Evolutionary conservation across 257 asterid genomes (phyloP).

Genomic region (Linderniella brevidens): DNA sequence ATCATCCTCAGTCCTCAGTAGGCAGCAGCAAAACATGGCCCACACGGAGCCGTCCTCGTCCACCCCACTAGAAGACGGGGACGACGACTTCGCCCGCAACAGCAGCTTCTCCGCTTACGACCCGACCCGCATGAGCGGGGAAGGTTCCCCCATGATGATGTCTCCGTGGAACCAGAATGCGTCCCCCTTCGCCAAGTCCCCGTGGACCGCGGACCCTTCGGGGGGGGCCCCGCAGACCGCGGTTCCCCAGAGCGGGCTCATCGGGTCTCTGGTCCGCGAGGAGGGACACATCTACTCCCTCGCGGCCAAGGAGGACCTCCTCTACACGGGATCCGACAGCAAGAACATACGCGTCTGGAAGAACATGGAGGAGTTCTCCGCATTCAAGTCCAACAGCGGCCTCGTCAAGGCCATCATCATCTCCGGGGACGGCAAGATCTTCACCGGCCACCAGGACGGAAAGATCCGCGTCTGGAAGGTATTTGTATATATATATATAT

Average conservation of each 20-base stretch:
- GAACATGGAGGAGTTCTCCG: slow-evolving; percentile 18
- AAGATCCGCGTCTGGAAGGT: slow-evolving; percentile 30
- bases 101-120: slow-evolving; percentile 13
- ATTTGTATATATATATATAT: too few species aligned
- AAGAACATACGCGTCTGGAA: slow-evolving; percentile 14
- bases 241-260: slow-evolving; percentile 12
- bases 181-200: slow-evolving; percentile 10
- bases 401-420: slow-evolving; percentile 15
- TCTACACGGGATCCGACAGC: neutral
- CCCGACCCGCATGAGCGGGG: slow-evolving; percentile 14
- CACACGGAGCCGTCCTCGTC: slow-evolving; percentile 3
- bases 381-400: slow-evolving; percentile 25
- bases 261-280: slow-evolving; percentile 25
- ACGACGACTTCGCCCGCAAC: slow-evolving; percentile 8
- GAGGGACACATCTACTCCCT: slow-evolving; percentile 26
- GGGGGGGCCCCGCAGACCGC: slow-evolving; percentile 3
- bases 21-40: neutral
- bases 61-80: slow-evolving; percentile 7
- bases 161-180: slow-evolving; percentile 24
- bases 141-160: slow-evolving; percentile 25
- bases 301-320: slow-evolving; percentile 14
- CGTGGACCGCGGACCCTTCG: slow-evolving; percentile 10
- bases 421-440: slow-evolving; percentile 12
- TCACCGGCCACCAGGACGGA: slow-evolving; percentile 26
- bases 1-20: neutral